Base-by-base conservation (phyloP, 1,284 basidiomycete genomes). In the Pterulicium gracile region DNA sequence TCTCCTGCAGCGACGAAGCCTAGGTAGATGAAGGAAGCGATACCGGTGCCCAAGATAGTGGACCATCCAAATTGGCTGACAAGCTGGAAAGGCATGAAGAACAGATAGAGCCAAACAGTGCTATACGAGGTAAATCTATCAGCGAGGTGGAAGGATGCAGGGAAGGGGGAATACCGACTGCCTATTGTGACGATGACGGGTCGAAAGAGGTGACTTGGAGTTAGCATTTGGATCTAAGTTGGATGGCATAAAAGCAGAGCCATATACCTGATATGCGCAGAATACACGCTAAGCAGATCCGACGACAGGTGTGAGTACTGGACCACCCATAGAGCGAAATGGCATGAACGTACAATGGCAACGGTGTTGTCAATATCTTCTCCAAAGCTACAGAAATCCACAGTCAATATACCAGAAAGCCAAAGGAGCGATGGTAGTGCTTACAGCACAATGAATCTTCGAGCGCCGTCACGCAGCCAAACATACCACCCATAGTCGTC, bases 1-100 rank as follows among this genome's bases (percentile, higher is more conserved):
- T 80, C 77, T 18, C 79, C 79, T 0, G 77, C 76, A 1, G 78
- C 76, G 5, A 81, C 55, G 54, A 82, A 78, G 4, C 78, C 78
- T 18, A 82, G 69, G 56, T 79, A 81, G 47, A 81, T 79, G 62
- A 80, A 82, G 0, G 78, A 65, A 1, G 79, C 77, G 42, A 81
- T 70, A 4, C 63, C 65, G 3, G 77, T 75, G 20, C 76, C 79
- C 2, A 73, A 71, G 39, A 82, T 75, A 1, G 78, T 70, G 57
- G 69, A 73, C 65, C 76, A 81, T 3, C 62, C 65, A 52, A 81
- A 81, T 21, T 70, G 65, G 43, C 63, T 64, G 42, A 79, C 70
- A 14, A 81, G 68, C 57, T 82, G 79, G 65, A 82, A 81, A 0
- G 79, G 79, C 1, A 83, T 64, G 58, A 79, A 77, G 61, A 82